Conservation (phyloP, 495 filamentous ascomycete genomes). For the Amniculicola lignicola region DNA sequence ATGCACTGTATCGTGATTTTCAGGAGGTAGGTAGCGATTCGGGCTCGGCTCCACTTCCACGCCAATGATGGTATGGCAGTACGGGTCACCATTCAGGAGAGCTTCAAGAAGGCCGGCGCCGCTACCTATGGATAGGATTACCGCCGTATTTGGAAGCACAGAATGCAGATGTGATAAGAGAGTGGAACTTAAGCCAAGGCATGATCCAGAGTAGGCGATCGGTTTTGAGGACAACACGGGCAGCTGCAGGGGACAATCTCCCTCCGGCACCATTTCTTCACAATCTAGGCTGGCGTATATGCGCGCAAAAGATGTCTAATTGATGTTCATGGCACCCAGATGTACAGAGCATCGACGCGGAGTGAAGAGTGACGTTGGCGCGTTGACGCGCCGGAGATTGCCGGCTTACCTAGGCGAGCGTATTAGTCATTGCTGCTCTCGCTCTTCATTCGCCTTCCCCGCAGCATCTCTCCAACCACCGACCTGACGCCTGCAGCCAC, state of each 20-base stretch:
- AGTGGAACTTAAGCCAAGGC: conserved; percentile 48
- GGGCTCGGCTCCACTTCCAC: conserved; percentile 48
- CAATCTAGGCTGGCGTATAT: background rate
- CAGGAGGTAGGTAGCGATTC: conserved; percentile 49
- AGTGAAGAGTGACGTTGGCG: no score
- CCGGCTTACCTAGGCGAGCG: no score
- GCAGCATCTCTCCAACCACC: conserved; percentile 26
- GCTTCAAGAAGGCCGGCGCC: conserved; percentile 55
- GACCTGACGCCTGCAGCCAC: conserved; percentile 3
- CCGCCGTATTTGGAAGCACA: conserved; percentile 46
- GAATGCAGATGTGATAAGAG: conserved; percentile 41
- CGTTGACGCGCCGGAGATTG: no score
- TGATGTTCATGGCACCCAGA: no score
- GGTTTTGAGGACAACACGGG: conserved; percentile 11
- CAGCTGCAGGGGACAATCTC: background rate
- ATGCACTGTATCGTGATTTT: conserved; percentile 44
- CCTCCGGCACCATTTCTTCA: background rate
- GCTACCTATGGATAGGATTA: conserved; percentile 53
- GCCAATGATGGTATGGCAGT: conserved; percentile 40
- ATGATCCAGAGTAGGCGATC: conserved; percentile 44
- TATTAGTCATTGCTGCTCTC: no score
- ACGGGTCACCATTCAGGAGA: conserved; percentile 36
- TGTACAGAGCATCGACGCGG: no score
- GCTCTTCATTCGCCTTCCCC: conserved; percentile 19
- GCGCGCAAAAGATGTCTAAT: no score